A percentile compares a stretch with the other conserved stretches of the same genome.
Conservation (phyloP, 2,329 filamentous ascomycete genomes). For the Penicillium sp. region DNA sequence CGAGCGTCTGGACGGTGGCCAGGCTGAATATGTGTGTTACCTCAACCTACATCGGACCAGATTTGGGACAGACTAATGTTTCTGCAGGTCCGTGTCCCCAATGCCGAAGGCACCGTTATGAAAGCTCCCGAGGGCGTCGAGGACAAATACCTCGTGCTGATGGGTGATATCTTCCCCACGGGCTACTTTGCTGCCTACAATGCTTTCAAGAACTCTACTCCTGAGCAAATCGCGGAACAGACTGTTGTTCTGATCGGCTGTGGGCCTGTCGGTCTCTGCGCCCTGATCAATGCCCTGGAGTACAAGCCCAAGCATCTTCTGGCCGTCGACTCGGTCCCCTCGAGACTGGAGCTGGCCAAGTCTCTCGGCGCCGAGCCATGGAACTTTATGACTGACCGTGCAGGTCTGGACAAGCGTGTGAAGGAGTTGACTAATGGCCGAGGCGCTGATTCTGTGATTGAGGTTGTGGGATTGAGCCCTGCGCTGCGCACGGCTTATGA, state of each 20-base stretch:
- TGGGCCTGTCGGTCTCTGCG: constrained; percentile 82
- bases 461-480: constrained; percentile 71
- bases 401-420: constrained; percentile 68
- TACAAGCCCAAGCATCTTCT: constrained; percentile 74
- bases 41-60: neutral
- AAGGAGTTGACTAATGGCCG: constrained; percentile 75
- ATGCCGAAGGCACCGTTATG: constrained; percentile 78
- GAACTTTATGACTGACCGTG: constrained; percentile 71
- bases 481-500: constrained; percentile 72
- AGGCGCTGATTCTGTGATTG: constrained; percentile 82
- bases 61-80: neutral
- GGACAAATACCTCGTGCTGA: constrained; percentile 75
- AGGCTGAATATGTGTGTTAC: constrained; percentile 69
- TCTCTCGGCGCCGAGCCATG: constrained; percentile 78
- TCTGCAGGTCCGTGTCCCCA: constrained; percentile 67
- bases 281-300: constrained; percentile 74
- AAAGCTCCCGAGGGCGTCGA: constrained; percentile 71
- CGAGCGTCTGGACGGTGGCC: constrained; percentile 69
- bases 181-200: constrained; percentile 80
- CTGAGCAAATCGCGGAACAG: constrained; percentile 62
- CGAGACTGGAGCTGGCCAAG: constrained; percentile 71
- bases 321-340: constrained; percentile 76
- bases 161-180: constrained; percentile 91
- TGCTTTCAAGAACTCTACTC: constrained; percentile 66
- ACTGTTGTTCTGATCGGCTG: constrained; percentile 82